Percentiles rank a stretch among this genome's conserved stretches.
These are phyloP conservation scores for Pichia sp. DNA, from an alignment of 1,139 yeast genomes.

Conservation along the genomic window DNA sequence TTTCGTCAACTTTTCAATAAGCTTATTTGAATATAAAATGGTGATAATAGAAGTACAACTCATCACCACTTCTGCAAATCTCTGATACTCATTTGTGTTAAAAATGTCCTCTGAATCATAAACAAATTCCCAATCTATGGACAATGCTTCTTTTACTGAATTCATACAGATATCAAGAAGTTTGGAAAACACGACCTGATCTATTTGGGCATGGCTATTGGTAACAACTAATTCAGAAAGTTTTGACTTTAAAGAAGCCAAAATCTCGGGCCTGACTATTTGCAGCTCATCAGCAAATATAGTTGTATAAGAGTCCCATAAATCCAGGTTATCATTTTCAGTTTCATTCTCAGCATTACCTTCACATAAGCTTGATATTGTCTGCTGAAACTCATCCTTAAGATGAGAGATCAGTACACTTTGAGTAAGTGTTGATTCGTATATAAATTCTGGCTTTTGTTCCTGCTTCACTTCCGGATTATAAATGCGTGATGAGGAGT, in stretches of 20 bases:
- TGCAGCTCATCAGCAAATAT: not conserved
- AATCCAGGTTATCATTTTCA: constrained; percentile 2
- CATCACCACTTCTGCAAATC: constrained; percentile 31
- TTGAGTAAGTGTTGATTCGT: constrained; percentile 6
- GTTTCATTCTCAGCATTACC: not conserved
- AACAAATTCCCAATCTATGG: constrained; percentile 23
- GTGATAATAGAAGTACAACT: constrained; percentile 41
- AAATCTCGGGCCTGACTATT: constrained; percentile 11
- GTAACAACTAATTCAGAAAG: not conserved
- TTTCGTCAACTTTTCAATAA: constrained; percentile 40
- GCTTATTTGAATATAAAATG: constrained; percentile 38
- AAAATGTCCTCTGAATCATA: constrained; percentile 6
- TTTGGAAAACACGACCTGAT: constrained; percentile 25
- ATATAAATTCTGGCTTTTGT: constrained; percentile 9
- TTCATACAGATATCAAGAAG: constrained; percentile 28
- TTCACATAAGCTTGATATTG: not conserved
- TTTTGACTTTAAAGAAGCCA: constrained; percentile 24
- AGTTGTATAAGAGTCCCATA: not conserved
- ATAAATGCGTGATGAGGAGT: not conserved
- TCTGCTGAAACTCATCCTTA: not conserved
- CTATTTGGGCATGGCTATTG: constrained; percentile 11
- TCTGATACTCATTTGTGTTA: constrained; percentile 6
- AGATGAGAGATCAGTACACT: not conserved
- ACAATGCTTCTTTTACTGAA: constrained; percentile 25
- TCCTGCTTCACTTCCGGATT: not conserved